Evolutionary conservation across 179 eudicot species (phyloP).

Genomic region (Drosera spatulata): DNA sequence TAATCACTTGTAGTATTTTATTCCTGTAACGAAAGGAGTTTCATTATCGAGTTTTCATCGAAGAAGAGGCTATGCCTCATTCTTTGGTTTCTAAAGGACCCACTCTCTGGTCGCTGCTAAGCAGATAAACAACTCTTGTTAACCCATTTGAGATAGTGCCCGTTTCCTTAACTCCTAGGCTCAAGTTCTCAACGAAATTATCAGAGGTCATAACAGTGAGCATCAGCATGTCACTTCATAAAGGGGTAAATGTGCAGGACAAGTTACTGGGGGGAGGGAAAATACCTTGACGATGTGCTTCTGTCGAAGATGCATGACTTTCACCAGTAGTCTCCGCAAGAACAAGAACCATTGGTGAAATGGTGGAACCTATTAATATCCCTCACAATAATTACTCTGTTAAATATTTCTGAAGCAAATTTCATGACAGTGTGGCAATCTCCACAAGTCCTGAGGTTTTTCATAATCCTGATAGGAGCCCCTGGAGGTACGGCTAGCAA

Average conservation of each 20-base stretch:
- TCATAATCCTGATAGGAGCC: conserved; percentile 12
- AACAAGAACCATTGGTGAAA: conserved; percentile 2
- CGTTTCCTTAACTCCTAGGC: too few relatives aligned
- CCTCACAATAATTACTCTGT: conserved; percentile 50
- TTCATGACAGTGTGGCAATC: conserved; percentile 19
- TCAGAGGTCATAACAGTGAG: too few relatives aligned
- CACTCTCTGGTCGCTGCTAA: too few relatives aligned
- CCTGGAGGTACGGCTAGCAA: conserved; percentile 30
- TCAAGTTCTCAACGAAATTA: too few relatives aligned
- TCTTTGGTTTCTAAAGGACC: too few relatives aligned
- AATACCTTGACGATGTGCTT: not conserved
- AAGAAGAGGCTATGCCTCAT: too few relatives aligned
- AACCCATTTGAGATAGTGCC: too few relatives aligned
- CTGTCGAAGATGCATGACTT: not conserved
- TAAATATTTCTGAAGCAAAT: conserved; percentile 42
- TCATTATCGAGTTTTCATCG: too few relatives aligned
- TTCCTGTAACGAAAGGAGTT: not conserved
- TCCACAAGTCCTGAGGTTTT: conserved; percentile 26
- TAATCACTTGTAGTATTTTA: not conserved
- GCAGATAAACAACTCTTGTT: too few relatives aligned
- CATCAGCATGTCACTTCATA: too few relatives aligned
- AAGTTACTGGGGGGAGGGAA: not conserved
- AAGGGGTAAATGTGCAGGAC: not conserved
- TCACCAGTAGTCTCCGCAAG: conserved; percentile 13
- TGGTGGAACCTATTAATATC: conserved; percentile 59